Evolutionary conservation across 208 protist genomes (phyloP), one percentile per base, ranked within the genome.

Genomic region (Zelonia costaricensis): DNA sequence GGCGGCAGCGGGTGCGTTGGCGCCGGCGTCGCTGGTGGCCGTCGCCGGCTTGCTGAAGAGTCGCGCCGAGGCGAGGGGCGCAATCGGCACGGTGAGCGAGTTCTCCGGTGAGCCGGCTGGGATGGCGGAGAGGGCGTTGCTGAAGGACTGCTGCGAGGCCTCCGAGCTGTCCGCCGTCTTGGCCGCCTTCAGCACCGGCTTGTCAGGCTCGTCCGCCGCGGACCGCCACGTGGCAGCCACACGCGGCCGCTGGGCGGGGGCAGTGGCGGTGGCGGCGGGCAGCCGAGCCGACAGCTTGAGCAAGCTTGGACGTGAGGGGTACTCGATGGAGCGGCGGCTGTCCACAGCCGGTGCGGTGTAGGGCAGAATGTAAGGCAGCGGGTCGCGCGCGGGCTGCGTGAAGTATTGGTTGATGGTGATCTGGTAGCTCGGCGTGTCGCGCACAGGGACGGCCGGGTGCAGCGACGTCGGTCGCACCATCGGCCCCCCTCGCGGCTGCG

Each of bases 331-430:
- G 13, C 22, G 23, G 22, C 27, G 22, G 25, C 8, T 13, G 1
- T 4, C 27, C 18, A 49, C n/a, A 10, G 36, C 25, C 12, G 48
- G 18, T 27, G 28, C 27, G 12, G 35, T 12, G 9, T 40, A 0
- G 4, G 55, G 27, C 7, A 31, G 30, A 28, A 62, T 47, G 0
- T 57, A 7, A 6, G 63, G 55, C 23, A 58, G 62, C 22, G 57
- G 27, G 63, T 8, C 44, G 35, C 46, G 53, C 42, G 48, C 47
- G 27, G 65, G 42, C 7, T 56, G 57, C 7, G 65, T 42, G 35
- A 65, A 72, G 65, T 72, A 72, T 49, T 63, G 57, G 28, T 72
- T 72, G 30, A 72, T 49, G 2, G 65, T 72, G 44, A 72, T 72
- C 1, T 72, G 38, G 23, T 53, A 62, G 49, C 42, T 46, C 16